Evolutionary conservation across 2,329 filamentous ascomycete genomes (phyloP).

Genomic region (Colletotrichum acutatum): DNA sequence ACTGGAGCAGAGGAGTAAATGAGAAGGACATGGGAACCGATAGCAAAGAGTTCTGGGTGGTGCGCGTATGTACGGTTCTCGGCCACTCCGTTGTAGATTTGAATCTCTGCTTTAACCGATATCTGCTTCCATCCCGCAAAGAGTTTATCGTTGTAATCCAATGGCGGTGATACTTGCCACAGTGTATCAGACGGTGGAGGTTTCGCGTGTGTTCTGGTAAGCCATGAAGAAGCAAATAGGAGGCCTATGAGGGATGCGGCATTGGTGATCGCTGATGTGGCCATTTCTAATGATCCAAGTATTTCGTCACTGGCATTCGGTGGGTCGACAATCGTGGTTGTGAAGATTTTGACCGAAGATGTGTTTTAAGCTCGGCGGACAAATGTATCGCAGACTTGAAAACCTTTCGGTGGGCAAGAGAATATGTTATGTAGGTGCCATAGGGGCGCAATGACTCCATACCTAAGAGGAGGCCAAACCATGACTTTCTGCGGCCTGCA

Average conservation of each 20-base stretch:
- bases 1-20: constrained; percentile 39
- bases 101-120: constrained; percentile 34
- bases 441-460: background rate
- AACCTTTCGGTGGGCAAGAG: background rate
- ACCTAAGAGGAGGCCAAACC: background rate
- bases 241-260: background rate
- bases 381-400: no score
- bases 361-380: no score
- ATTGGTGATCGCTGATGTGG: background rate
- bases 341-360: no score
- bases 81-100: constrained; percentile 39
- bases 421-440: background rate
- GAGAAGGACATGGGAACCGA: constrained; percentile 36
- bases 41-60: constrained; percentile 39
- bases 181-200: constrained; percentile 31
- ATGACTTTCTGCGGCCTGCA: background rate
- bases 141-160: constrained; percentile 40
- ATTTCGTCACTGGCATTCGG: background rate
- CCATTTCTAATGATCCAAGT: background rate
- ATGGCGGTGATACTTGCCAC: constrained; percentile 37
- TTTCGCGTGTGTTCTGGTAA: background rate
- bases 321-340: no score
- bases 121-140: constrained; percentile 42
- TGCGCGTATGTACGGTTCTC: constrained; percentile 40
- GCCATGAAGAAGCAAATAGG: background rate